These are phyloP conservation scores for Laburnicola sp. DNA, from an alignment of 2,329 filamentous ascomycete genomes.

Conservation along the genomic window DNA sequence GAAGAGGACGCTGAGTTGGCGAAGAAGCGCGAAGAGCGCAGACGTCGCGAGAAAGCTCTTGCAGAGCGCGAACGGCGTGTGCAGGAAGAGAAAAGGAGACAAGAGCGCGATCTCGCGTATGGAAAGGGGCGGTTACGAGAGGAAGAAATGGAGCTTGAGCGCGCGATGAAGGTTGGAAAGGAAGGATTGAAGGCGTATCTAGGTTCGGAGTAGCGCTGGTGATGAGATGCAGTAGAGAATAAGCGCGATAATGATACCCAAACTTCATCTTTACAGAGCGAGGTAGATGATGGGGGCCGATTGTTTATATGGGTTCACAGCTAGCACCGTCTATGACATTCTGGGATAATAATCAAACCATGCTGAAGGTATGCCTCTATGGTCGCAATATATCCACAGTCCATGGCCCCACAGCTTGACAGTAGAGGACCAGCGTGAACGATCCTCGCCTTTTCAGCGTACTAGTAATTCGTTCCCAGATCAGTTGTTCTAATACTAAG, in stretches of 20 bases:
- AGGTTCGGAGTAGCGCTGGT: not conserved
- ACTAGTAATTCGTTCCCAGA: no score
- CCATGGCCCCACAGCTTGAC: no score
- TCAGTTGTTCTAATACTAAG: no score
- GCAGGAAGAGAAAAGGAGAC: constrained; percentile 64
- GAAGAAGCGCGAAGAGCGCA: constrained; percentile 40
- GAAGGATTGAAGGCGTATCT: constrained; percentile 67
- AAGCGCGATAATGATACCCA: constrained; percentile 1
- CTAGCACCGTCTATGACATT: no score
- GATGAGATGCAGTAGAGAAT: not conserved
- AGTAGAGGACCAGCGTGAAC: no score
- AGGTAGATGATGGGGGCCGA: no score
- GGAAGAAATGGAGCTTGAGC: constrained; percentile 68
- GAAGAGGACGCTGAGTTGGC: constrained; percentile 58
- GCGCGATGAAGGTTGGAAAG: constrained; percentile 70
- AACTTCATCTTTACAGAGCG: not conserved
- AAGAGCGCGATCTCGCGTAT: constrained; percentile 62
- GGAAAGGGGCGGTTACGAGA: constrained; percentile 66
- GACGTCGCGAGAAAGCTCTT: constrained; percentile 66
- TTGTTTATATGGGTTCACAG: no score
- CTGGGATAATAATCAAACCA: no score
- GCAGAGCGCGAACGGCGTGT: constrained; percentile 65
- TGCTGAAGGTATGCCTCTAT: no score
- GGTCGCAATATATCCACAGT: no score
- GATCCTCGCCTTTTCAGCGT: no score